Conservation (phyloP, 208 protist genomes). For the Phytomonas sp. region DNA sequence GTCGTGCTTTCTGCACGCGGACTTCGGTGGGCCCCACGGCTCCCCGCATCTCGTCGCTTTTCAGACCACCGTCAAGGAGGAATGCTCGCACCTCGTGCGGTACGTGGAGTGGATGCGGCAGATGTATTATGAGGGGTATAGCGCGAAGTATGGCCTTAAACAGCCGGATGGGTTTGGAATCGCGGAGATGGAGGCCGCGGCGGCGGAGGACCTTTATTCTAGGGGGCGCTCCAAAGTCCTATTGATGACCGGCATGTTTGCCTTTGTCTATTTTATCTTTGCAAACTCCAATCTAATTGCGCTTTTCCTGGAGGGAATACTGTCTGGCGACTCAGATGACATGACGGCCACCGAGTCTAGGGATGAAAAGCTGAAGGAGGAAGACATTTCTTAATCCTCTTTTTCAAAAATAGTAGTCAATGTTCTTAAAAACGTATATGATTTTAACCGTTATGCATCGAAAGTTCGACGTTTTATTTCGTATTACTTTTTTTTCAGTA, state of each 20-base stretch:
- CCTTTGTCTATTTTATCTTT: conserved; percentile 53
- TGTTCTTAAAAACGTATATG: background rate
- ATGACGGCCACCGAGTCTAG: background rate
- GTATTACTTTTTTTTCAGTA: background rate
- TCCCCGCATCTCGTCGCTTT: conserved; percentile 10
- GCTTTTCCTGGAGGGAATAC: conserved; percentile 16
- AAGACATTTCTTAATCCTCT: background rate
- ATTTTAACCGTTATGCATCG: background rate
- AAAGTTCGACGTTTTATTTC: background rate
- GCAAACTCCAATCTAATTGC: conserved; percentile 56
- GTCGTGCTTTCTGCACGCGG: conserved; percentile 68
- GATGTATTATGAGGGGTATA: conserved; percentile 75
- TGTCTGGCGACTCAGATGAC: background rate
- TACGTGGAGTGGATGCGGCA: conserved; percentile 70
- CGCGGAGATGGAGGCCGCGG: conserved; percentile 5
- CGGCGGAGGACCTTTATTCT: conserved; percentile 39
- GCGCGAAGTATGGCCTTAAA: conserved; percentile 53
- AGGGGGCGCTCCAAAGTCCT: conserved; percentile 42
- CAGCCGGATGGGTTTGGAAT: conserved; percentile 10
- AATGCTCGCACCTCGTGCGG: conserved; percentile 45
- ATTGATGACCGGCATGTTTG: conserved; percentile 47
- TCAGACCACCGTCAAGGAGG: conserved; percentile 33
- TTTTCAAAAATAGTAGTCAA: background rate
- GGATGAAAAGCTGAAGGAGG: background rate
- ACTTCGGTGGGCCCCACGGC: conserved; percentile 27